Base-by-base conservation (phyloP, 345 rosid genomes). In the Abelmoschus esculentus region DNA sequence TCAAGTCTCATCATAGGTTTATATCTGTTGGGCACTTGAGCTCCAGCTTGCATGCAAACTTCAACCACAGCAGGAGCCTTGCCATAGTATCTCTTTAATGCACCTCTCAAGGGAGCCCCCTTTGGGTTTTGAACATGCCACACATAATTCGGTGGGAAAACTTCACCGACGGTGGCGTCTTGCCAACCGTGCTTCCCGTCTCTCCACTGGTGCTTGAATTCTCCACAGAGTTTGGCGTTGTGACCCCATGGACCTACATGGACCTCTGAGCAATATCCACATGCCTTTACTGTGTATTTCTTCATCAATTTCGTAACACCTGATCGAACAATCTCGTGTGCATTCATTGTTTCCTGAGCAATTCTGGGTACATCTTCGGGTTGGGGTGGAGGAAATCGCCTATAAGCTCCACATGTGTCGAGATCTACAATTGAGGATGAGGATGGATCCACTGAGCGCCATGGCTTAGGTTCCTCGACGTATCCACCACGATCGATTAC, bases 111-210 rank as follows among this genome's bases (percentile, higher is more conserved):
- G 0, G 91, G 95, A 72, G 82, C 80, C 42, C 93, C 97, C 52
- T 77, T 82, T 1, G 90, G 93, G 61, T 87, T 87, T 73, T 73
- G 83, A 70, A 78, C 87, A 73, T 90, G 93, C 98, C 97, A 90
- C 52, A 86, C 96, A 47, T 86, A 81, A 75, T 89, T 89, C 0
- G 85, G 86, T 1, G 97, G 97, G 69, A 90, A 74, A 34, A 93
- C 79, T 79, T 93, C 98, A 1, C 85, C 92, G 26, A 83, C 73
- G 3, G 79, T 80, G 13, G 98, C 97, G 69, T 90, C 90, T 80
- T 93, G 96, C 97, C 98, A 90, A 38, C 98, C 98, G 10, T 93
- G 98, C 76, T 90, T 90, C 71, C 98, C 97, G n/a, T 90, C 98
- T 77, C 97, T 85, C 97, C 98, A 87, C 17, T 93, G 97, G 70